These are phyloP conservation scores for Stemphylium beticola DNA, from an alignment of 2,329 filamentous ascomycete genomes.

Conservation along the genomic window DNA sequence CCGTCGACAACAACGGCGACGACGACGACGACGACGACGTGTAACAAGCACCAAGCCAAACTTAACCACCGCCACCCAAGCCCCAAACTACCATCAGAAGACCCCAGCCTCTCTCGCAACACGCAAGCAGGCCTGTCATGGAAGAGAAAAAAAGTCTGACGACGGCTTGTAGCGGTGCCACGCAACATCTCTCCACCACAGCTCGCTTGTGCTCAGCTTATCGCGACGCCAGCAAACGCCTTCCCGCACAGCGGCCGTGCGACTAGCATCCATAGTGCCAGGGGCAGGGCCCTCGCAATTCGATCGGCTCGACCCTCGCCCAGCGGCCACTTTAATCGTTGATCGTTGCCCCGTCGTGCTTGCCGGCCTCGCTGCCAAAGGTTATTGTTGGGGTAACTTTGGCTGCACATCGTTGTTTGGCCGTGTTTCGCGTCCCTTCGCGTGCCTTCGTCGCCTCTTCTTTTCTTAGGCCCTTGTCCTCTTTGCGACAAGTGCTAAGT, in stretches of 20 bases:
- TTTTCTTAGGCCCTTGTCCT: background rate
- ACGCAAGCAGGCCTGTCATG: background rate
- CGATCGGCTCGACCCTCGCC: constrained; percentile 8
- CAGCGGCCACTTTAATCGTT: background rate
- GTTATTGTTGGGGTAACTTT: constrained; percentile 4
- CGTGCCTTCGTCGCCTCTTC: background rate
- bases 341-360: constrained; percentile 8
- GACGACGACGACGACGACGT: background rate
- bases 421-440: constrained; percentile 8
- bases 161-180: constrained; percentile 16
- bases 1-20: background rate
- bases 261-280: constrained; percentile 12
- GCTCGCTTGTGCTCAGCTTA: constrained; percentile 19
- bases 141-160: background rate
- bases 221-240: constrained; percentile 22
- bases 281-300: constrained; percentile 17
- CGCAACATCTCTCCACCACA: constrained; percentile 22
- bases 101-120: background rate
- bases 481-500: constrained; percentile 1
- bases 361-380: background rate
- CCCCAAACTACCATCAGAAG: background rate
- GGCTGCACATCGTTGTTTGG: background rate
- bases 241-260: constrained; percentile 14
- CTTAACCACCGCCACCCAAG: background rate
- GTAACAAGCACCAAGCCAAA: background rate